These are phyloP conservation scores for Amylostereum areolatum DNA, from an alignment of 1,284 basidiomycete genomes.

Conservation along the genomic window DNA sequence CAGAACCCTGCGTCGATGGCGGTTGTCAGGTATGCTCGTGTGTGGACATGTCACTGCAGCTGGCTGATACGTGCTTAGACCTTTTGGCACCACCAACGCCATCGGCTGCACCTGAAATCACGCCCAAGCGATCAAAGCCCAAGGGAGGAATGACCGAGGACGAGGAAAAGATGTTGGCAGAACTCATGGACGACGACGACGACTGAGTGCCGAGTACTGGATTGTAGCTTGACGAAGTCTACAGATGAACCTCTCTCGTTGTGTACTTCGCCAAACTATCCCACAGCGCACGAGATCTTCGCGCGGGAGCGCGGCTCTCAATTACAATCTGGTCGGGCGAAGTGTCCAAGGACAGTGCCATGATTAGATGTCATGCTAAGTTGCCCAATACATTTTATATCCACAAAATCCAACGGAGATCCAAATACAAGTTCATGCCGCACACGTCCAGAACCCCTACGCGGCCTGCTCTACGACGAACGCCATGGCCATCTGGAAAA, in stretches of 20 bases:
- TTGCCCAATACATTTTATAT: no score
- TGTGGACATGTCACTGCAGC: not conserved
- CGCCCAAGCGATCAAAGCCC: slow-evolving; percentile 15
- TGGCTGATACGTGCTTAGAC: slow-evolving; percentile 28
- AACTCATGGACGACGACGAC: slow-evolving; percentile 60
- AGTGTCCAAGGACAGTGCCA: no score
- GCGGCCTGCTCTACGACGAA: no score
- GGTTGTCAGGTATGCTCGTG: slow-evolving; percentile 28
- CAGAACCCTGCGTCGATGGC: slow-evolving; percentile 81
- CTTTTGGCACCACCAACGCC: slow-evolving; percentile 34
- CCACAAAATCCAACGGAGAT: no score
- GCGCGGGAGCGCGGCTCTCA: no score
- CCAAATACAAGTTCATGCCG: no score
- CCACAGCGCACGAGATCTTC: no score
- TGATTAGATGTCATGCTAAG: no score
- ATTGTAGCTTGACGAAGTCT: not conserved
- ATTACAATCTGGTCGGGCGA: no score
- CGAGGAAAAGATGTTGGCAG: slow-evolving; percentile 76
- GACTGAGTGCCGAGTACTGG: not conserved
- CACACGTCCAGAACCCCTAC: no score
- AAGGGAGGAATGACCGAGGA: slow-evolving; percentile 54
- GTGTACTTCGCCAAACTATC: no score
- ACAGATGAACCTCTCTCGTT: not conserved
- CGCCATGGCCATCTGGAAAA: no score
- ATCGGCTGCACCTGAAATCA: slow-evolving; percentile 14